Percentiles rank a stretch among this genome's conserved stretches.
Conservation (phyloP, 1,284 basidiomycete genomes). For the Apiotrichum gracile region DNA sequence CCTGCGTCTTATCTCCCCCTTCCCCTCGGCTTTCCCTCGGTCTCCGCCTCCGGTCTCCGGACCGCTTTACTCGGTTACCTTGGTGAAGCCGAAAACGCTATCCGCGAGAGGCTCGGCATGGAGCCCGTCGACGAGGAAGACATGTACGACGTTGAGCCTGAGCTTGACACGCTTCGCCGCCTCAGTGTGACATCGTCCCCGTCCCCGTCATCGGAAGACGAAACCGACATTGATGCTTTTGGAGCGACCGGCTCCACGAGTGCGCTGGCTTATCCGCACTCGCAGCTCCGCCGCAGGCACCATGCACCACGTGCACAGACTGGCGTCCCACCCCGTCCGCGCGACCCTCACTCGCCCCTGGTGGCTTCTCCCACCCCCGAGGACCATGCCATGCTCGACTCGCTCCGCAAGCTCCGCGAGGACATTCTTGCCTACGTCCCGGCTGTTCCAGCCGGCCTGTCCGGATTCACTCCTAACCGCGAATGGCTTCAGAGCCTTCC, state of each 20-base stretch:
- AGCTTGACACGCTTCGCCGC: neutral
- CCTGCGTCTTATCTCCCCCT: slow-evolving; percentile 3
- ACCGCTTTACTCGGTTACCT: slow-evolving; percentile 43
- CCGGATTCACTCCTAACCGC: slow-evolving; percentile 10
- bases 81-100: slow-evolving; percentile 40
- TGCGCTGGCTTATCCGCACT: no score
- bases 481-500: slow-evolving; percentile 39
- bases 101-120: slow-evolving; percentile 32
- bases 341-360: neutral
- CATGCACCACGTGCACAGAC: neutral
- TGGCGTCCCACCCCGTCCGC: neutral
- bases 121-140: slow-evolving; percentile 3
- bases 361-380: neutral
- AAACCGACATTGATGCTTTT: slow-evolving; percentile 7
- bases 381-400: slow-evolving; percentile 23
- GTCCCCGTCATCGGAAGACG: slow-evolving; percentile 14
- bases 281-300: slow-evolving; percentile 1
- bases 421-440: slow-evolving; percentile 37
- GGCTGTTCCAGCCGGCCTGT: slow-evolving; percentile 12
- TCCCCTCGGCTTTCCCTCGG: slow-evolving; percentile 16
- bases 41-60: slow-evolving; percentile 31
- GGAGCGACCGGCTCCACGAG: no score
- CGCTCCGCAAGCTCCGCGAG: slow-evolving; percentile 36
- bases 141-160: neutral
- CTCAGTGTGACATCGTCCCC: neutral